A percentile compares a stretch with the other conserved stretches of the same genome.
Evolutionary conservation across 495 filamentous ascomycete species (phyloP).

Genomic region (Xylaria grammica): DNA sequence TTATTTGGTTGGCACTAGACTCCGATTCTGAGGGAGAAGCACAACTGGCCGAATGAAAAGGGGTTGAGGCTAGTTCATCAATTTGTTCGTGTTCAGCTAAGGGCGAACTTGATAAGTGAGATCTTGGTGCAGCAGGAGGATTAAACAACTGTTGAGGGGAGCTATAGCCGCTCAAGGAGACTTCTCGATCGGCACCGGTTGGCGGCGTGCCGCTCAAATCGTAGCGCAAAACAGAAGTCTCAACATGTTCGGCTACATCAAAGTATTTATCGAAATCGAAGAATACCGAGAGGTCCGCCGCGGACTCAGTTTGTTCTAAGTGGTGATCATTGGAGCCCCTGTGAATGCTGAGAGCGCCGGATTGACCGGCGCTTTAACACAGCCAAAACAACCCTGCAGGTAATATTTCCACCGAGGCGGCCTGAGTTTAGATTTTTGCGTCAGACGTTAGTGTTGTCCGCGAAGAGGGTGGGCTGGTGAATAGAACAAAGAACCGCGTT

Average conservation of each 20-base stretch:
- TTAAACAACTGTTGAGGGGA: neutral
- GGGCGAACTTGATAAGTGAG: neutral
- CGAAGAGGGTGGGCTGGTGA: too few relatives aligned
- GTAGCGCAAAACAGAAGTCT: neutral
- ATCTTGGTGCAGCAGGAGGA: neutral
- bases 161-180: neutral
- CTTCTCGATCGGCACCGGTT: neutral
- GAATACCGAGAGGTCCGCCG: neutral
- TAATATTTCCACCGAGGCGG: too few relatives aligned
- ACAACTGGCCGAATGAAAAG: neutral
- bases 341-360: constrained; percentile 6
- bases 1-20: neutral
- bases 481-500: too few relatives aligned
- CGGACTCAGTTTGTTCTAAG: constrained; percentile 1
- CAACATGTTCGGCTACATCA: neutral
- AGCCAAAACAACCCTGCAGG: too few relatives aligned
- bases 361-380: neutral
- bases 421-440: neutral
- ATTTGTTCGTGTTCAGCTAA: neutral
- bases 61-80: neutral
- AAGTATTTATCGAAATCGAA: constrained; percentile 1
- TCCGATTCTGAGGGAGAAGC: neutral
- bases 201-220: neutral
- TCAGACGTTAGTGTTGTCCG: too few relatives aligned
- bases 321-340: neutral